A percentile compares a stretch with the other conserved stretches of the same genome.
These are phyloP conservation scores for Abeoforma whisleri DNA, from an alignment of 78 protist genomes.

Conservation along the genomic window DNA sequence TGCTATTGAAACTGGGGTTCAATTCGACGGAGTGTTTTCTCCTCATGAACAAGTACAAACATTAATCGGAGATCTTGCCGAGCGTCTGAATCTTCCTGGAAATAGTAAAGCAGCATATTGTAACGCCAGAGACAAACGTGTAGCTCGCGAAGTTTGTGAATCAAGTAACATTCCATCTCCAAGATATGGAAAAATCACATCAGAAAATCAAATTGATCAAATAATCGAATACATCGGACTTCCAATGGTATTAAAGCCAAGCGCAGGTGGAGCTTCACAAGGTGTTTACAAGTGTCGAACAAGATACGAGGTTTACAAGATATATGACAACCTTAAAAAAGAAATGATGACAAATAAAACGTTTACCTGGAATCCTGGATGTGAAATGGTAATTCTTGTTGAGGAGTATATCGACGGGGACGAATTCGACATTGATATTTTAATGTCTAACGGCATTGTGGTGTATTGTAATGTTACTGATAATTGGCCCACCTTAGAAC, in stretches of 20 bases:
- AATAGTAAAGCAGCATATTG: neutral
- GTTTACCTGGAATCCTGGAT: neutral
- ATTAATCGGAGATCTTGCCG: conserved; percentile 26
- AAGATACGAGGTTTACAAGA: neutral
- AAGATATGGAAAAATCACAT: neutral
- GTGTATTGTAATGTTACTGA: conserved; percentile 13
- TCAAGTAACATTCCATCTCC: neutral
- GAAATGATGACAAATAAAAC: conserved; percentile 6
- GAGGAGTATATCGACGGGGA: neutral
- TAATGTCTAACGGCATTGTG: neutral
- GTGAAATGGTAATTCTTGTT: conserved; percentile 6
- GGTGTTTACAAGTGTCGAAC: conserved; percentile 14
- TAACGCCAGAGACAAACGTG: conserved; percentile 22
- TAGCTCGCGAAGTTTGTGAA: neutral
- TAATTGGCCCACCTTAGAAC: conserved; percentile 26
- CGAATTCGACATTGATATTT: conserved; percentile 26
- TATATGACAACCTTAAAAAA: neutral
- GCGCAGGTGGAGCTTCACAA: conserved; percentile 14
- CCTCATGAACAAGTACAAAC: conserved; percentile 43
- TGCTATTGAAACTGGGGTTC: neutral
- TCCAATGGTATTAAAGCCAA: conserved; percentile 25
- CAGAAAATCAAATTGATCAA: neutral
- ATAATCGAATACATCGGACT: conserved; percentile 9
- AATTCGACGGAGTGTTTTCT: conserved; percentile 36
- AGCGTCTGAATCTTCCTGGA: conserved; percentile 21